Evolutionary conservation across 257 asterid genomes (phyloP).

Genomic region (Solanum virginianum): DNA sequence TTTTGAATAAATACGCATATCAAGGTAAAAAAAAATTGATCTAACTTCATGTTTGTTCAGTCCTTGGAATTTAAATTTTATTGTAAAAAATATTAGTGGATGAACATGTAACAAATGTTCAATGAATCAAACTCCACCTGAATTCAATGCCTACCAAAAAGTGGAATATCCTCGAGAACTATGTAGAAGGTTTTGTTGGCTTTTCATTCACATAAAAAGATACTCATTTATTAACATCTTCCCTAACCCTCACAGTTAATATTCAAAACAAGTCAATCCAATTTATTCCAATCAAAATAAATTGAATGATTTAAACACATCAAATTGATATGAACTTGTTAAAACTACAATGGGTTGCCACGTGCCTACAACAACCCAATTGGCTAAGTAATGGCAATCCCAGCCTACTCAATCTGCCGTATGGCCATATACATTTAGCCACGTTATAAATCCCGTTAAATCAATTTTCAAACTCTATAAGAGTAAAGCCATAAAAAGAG

Average conservation of each 20-base stretch:
- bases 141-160: neutral
- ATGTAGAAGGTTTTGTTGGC: neutral
- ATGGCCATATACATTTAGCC: conserved; percentile 25
- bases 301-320: neutral
- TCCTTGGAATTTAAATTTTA: neutral
- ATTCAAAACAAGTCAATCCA: conserved; percentile 9
- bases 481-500: neutral
- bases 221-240: neutral
- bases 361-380: conserved; percentile 10
- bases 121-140: neutral
- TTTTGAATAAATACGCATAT: too few relatives aligned
- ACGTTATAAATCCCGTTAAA: conserved; percentile 43
- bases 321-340: neutral
- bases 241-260: conserved; percentile 14
- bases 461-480: conserved; percentile 9
- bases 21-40: too few relatives aligned
- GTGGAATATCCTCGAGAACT: neutral
- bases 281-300: conserved; percentile 9
- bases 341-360: conserved; percentile 6
- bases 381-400: conserved; percentile 16
- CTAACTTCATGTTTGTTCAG: neutral
- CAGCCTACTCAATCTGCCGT: conserved; percentile 2
- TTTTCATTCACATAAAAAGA: neutral
- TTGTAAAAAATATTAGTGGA: neutral
- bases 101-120: neutral